phyloP scores from a whole-genome alignment of 2,329 filamentous ascomycete genomes.

The Scolecobasidium constrictum region DNA sequence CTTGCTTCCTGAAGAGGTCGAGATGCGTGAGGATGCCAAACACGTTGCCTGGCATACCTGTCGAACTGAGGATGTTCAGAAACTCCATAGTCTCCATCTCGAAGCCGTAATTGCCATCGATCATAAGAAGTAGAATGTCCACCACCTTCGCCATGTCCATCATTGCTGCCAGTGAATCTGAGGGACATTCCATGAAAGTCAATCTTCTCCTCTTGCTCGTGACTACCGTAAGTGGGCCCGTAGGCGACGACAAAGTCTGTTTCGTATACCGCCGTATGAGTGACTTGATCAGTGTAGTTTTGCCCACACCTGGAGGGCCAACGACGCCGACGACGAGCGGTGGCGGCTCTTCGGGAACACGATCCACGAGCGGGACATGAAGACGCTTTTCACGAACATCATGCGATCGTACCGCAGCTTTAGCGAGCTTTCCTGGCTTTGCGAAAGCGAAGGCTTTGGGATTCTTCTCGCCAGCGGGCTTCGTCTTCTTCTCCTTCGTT shows the following conservation, averaged over 20 bases:
- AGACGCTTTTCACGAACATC: constrained; percentile 79
- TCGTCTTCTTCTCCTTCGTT: constrained; percentile 80
- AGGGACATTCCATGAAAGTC: constrained; percentile 95
- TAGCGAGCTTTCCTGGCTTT: constrained; percentile 68
- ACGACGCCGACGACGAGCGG: constrained; percentile 89
- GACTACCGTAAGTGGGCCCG: constrained; percentile 88
- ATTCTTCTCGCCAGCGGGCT: constrained; percentile 56
- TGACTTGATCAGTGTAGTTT: constrained; percentile 92
- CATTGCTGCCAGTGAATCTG: constrained; percentile 85
- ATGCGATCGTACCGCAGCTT: constrained; percentile 60
- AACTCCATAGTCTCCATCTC: constrained; percentile 99
- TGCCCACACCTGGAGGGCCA: constrained; percentile 87
- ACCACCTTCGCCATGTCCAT: constrained; percentile 95
- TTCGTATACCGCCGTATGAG: constrained; percentile 91
- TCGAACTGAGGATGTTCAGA: constrained; percentile 81
- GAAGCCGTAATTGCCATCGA: constrained; percentile 96
- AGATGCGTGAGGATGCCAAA: constrained; percentile 95
- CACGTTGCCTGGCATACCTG: constrained; percentile 96
- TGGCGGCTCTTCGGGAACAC: constrained; percentile 87
- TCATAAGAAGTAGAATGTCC: constrained; percentile 94
- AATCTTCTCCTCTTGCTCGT: constrained; percentile 91
- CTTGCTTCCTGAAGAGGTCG: constrained; percentile 89
- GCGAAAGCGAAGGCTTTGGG: constrained; percentile 85
- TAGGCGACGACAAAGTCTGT: constrained; percentile 80
- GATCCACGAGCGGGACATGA: constrained; percentile 93